Base-by-base conservation (phyloP, 2,329 filamentous ascomycete species). In the Cladosporium sp. region DNA sequence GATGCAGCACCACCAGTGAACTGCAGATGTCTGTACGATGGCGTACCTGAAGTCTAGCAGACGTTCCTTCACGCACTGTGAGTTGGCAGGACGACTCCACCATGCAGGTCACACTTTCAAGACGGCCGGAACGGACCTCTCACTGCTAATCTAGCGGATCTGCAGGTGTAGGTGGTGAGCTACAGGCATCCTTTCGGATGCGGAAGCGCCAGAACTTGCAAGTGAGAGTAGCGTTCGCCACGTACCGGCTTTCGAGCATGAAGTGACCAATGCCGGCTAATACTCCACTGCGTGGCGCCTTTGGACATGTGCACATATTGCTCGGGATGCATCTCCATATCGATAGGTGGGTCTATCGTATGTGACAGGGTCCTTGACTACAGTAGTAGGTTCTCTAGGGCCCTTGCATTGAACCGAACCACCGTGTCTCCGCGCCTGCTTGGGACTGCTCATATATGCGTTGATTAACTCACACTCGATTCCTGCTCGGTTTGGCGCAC, bases 401-500 rank as follows among this genome's bases (percentile, higher is more conserved):
- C 57, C 64, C 64, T 65, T 65, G 64, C 64, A 65, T 59, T 44
- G 44, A 60, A 41, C 63, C 63, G 36, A 65, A 32, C 60, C 7
- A 38, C 59, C 24, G 51, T 64, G 14, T 32, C 64, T 65, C 64
- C 64, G 64, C 64, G 51, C 58, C 64, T 65, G 55, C 64, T 54
- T 65, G 47, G 55, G 58, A 60, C 55, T 60, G 18, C 32, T 59
- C 58, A 65, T 65, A 60, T 65, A 60, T 60, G 55, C 54, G 18
- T 60, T 34, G 32, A 32, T 28, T 54, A 60, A 60, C 64, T 54
- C 55, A 55, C 55, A 52, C 44, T 60, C 64, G 12, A 4, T 47
- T 65, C 57, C 44, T 21, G 44, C 54, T 47, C 47, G 44, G 26
- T 54, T 60, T 65, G 32, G 30, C 51, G 32, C 32, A 14, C 47